Evolutionary conservation across 2,329 filamentous ascomycete genomes (phyloP).

Genomic region (Diaporthe citri): DNA sequence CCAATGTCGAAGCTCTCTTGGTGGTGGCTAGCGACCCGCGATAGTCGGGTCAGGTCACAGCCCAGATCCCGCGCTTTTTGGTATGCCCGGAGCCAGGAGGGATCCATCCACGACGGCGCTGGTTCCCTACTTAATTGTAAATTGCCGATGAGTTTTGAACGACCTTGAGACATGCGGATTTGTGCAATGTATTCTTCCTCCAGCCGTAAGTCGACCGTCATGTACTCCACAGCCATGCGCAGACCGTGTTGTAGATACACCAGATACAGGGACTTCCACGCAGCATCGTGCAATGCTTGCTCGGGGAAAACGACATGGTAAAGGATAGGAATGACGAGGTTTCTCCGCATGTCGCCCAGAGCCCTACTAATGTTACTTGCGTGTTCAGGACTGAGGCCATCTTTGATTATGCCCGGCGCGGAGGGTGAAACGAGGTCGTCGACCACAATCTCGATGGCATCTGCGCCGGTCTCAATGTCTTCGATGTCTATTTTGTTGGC

Average conservation of each 20-base stretch:
- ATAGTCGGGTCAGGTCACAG: conserved; percentile 73
- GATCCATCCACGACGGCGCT: conserved; percentile 67
- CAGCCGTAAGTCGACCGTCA: conserved; percentile 72
- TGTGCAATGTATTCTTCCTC: conserved; percentile 63
- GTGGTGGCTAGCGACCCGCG: conserved; percentile 66
- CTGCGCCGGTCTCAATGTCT: conserved; percentile 73
- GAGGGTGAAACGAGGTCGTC: conserved; percentile 52
- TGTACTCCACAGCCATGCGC: conserved; percentile 72
- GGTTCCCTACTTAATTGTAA: conserved; percentile 57
- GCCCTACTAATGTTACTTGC: conserved; percentile 67
- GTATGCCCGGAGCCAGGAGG: conserved; percentile 68
- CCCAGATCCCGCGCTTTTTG: conserved; percentile 67
- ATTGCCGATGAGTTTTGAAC: conserved; percentile 73
- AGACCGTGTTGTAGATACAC: conserved; percentile 71
- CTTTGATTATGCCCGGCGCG: conserved; percentile 35
- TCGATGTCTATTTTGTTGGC: conserved; percentile 69
- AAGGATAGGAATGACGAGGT: conserved; percentile 71
- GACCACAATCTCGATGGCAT: conserved; percentile 74
- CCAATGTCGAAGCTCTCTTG: conserved; percentile 74
- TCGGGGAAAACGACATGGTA: conserved; percentile 61
- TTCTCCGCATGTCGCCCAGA: conserved; percentile 71
- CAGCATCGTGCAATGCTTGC: conserved; percentile 43
- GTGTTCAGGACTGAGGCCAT: conserved; percentile 48
- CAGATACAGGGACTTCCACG: conserved; percentile 58
- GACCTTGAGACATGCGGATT: conserved; percentile 64